Conservation (phyloP, 164 flowering plant species). For the Brasenia schreberi region DNA sequence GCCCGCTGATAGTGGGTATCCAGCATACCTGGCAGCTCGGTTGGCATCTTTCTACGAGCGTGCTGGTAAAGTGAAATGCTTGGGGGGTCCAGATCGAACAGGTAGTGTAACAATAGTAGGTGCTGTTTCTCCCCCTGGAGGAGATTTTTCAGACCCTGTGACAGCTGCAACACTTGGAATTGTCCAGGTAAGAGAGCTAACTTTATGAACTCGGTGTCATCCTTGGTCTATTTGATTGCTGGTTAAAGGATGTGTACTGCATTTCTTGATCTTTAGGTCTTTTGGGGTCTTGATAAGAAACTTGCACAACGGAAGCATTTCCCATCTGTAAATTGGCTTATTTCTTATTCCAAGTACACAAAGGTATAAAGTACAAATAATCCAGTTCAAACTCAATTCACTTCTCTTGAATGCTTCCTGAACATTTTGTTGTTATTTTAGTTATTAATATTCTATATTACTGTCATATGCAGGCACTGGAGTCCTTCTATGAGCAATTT, state of each 20-base stretch:
- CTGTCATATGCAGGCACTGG: constrained; percentile 53
- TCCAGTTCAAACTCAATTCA: too few relatives aligned
- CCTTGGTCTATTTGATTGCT: too few relatives aligned
- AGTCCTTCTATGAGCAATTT: constrained; percentile 83
- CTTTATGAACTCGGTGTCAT: too few relatives aligned
- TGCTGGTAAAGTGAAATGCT: constrained; percentile 98
- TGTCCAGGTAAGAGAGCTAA: constrained; percentile 56
- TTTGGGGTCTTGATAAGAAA: constrained; percentile 99
- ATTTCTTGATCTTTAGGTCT: constrained; percentile 40
- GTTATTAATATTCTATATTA: too few relatives aligned
- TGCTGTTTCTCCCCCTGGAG: constrained; percentile 99
- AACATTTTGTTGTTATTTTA: too few relatives aligned
- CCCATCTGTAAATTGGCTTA: constrained; percentile 98
- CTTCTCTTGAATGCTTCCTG: too few relatives aligned
- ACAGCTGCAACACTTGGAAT: constrained; percentile 98
- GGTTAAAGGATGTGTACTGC: too few relatives aligned
- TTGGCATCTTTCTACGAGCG: constrained; percentile 97
- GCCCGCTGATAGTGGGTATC: constrained; percentile 99
- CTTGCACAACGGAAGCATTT: constrained; percentile 99
- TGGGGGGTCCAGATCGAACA: constrained; percentile 92
- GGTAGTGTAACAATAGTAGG: constrained; percentile 99
- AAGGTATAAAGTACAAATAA: constrained; percentile 20
- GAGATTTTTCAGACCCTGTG: constrained; percentile 99
- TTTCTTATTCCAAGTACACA: constrained; percentile 94
- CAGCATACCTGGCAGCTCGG: constrained; percentile 97